Base-by-base conservation (phyloP, 2,329 filamentous ascomycete species). In the Ophiostoma piceae region DNA sequence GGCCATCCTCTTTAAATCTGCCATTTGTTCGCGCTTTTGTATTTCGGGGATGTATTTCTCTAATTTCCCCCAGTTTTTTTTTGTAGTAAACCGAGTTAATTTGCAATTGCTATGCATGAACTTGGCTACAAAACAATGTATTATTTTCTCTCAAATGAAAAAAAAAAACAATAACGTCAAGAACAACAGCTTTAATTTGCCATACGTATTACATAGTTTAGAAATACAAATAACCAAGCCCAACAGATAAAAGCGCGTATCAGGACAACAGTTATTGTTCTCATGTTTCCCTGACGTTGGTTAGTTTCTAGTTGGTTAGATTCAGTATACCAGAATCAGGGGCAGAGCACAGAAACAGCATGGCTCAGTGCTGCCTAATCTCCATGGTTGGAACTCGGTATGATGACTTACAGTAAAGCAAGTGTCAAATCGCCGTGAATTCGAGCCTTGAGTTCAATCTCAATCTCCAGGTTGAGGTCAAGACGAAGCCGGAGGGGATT, bases 401-500 rank as follows among this genome's bases (percentile, higher is more conserved):
- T n/a, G 57, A 14, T n/a, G 26, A 79, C 80, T 74, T 84, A 92
- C 90, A 90, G 87, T 76, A 92, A 82, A 71, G 86, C 87, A 71
- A 92, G 79, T 9, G 90, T 92, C 76, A 94, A 78, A 80, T 93
- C 91, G 75, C 91, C 91, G 74, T 92, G 87, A 73, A 94, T 92
- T 77, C 87, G 89, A 26, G 91, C 91, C 82, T 92, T 92, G 69
- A 94, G 81, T 78, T 92, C 87, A 74, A 94, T 90, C 80, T 94
- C 90, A 68, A 94, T 84, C 75, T 94, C 91, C 68, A 94, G 80
- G 79, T 94, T 93, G 69, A 92, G 81, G 77, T 94, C 90, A 41
- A 92, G 79, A 70, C 87, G 83, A 76, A 94, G 79, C 77, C 88
- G 88, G 76, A 92, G 79, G 32, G 89, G 88, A 74, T 91, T 88